Percentiles rank a stretch among this genome's conserved stretches.
These are phyloP conservation scores for Asparagopsis taxiformis DNA, from an alignment of 31 red algal genomes.

Conservation along the genomic window DNA sequence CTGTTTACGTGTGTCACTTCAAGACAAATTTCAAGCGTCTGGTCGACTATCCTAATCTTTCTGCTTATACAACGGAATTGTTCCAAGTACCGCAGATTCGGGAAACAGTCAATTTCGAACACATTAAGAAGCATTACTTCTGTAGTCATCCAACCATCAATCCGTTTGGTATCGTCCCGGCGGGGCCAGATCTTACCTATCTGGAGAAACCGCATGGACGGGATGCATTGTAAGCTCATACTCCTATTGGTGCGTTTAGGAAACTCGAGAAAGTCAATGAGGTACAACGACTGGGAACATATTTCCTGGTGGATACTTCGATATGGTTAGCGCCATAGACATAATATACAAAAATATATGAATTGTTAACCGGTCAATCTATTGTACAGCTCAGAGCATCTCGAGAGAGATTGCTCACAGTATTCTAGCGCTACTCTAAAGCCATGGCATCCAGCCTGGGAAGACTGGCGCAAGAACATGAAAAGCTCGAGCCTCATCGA, in stretches of 20 bases:
- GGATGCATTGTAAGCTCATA: conserved; percentile 44
- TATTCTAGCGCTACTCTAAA: too few species aligned
- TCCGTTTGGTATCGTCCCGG: conserved; percentile 51
- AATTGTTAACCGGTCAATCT: too few species aligned
- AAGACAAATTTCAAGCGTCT: conserved; percentile 16
- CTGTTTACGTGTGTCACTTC: conserved; percentile 57
- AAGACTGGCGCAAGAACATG: conserved; percentile 83
- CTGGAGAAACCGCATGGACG: conserved; percentile 66
- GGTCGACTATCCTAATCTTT: conserved; percentile 39
- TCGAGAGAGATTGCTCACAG: too few species aligned
- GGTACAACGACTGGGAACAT: too few species aligned
- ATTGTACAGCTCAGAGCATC: too few species aligned
- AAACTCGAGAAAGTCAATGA: too few species aligned
- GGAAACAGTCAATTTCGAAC: conserved; percentile 32
- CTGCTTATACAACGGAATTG: conserved; percentile 16
- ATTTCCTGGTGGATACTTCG: too few species aligned
- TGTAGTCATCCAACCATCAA: conserved; percentile 48
- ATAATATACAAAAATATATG: too few species aligned
- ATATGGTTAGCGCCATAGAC: too few species aligned
- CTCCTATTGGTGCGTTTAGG: too few species aligned
- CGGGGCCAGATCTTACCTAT: conserved; percentile 65
- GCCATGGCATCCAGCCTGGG: conserved; percentile 86
- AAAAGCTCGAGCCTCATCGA: conserved; percentile 84
- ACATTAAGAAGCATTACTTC: conserved; percentile 65
- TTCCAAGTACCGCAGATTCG: conserved; percentile 14